Evolutionary conservation across 495 filamentous ascomycete species (phyloP).

Genomic region (Aspergillus indologenus): DNA sequence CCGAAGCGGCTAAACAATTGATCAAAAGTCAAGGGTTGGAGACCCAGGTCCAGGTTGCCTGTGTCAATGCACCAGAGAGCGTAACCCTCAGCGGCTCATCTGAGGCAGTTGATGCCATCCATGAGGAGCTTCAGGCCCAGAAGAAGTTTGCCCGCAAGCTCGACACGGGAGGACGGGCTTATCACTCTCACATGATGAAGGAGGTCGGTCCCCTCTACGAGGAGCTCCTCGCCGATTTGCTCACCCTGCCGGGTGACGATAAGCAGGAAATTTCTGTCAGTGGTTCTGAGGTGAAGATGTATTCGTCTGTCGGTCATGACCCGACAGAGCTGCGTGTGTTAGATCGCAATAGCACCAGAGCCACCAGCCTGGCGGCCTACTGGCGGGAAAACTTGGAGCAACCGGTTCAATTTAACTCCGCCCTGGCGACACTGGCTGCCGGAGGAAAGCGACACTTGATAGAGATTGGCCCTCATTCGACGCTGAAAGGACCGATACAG

Average conservation of each 20-base stretch:
- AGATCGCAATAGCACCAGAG: background rate
- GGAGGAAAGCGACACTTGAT: background rate
- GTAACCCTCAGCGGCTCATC: background rate
- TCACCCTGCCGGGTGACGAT: too few relatives aligned
- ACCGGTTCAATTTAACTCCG: conserved; percentile 2
- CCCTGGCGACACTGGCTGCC: background rate
- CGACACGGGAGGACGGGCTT: background rate
- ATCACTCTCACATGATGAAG: conserved; percentile 4
- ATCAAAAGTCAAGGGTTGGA: background rate
- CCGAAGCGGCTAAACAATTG: background rate
- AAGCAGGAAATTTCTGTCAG: background rate
- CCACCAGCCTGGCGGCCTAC: background rate
- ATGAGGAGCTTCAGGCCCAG: background rate
- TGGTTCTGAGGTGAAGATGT: background rate
- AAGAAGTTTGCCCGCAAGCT: conserved; percentile 1
- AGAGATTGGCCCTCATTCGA: conserved; percentile 8
- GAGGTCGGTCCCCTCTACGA: background rate
- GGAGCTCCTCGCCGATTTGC: background rate
- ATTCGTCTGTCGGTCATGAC: background rate
- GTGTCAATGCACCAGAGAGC: conserved; percentile 3
- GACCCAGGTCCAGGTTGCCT: background rate
- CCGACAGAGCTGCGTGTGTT: too few relatives aligned
- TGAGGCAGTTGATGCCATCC: background rate
- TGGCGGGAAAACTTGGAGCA: background rate
- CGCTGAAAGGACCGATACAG: background rate